Conservation (phyloP, 2,329 filamentous ascomycete species). For the Phyllosticta ampelicida region DNA sequence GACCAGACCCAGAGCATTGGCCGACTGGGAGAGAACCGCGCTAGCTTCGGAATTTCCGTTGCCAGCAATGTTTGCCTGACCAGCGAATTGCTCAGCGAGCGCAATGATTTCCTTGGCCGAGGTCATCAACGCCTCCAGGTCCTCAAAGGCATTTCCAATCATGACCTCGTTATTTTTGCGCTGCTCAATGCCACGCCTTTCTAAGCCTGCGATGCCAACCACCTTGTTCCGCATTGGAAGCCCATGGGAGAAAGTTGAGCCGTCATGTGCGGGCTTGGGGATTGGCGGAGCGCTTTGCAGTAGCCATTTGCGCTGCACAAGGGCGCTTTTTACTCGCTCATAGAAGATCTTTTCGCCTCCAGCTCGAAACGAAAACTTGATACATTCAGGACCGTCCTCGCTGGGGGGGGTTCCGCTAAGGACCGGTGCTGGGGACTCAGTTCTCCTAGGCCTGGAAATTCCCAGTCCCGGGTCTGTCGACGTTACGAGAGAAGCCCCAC, state of each 20-base stretch:
- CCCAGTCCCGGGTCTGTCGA: conserved; percentile 34
- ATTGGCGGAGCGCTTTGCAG: conserved; percentile 81
- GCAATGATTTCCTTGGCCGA: conserved; percentile 94
- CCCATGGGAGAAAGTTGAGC: background rate
- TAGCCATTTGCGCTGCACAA: conserved; percentile 93
- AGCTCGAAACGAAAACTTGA: conserved; percentile 85
- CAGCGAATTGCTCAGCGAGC: conserved; percentile 77
- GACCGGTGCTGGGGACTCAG: conserved; percentile 69
- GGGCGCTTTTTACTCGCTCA: conserved; percentile 74
- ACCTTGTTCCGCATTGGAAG: conserved; percentile 40
- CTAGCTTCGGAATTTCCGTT: conserved; percentile 55
- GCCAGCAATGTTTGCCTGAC: conserved; percentile 50
- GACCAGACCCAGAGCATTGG: conserved; percentile 73
- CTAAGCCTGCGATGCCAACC: conserved; percentile 84
- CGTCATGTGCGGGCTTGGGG: conserved; percentile 46
- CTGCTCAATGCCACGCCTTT: conserved; percentile 71
- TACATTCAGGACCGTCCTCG: conserved; percentile 56
- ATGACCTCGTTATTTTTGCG: conserved; percentile 88
- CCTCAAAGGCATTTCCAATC: conserved; percentile 90
- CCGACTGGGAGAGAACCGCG: conserved; percentile 68
- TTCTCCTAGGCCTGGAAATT: conserved; percentile 35
- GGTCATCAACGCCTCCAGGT: conserved; percentile 92
- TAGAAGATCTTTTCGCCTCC: conserved; percentile 86
- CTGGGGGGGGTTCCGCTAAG: conserved; percentile 37
- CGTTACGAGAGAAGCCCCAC: conserved; percentile 62